Evolutionary conservation across 164 flowering plant genomes (phyloP).

Genomic region (Annona cherimola): DNA sequence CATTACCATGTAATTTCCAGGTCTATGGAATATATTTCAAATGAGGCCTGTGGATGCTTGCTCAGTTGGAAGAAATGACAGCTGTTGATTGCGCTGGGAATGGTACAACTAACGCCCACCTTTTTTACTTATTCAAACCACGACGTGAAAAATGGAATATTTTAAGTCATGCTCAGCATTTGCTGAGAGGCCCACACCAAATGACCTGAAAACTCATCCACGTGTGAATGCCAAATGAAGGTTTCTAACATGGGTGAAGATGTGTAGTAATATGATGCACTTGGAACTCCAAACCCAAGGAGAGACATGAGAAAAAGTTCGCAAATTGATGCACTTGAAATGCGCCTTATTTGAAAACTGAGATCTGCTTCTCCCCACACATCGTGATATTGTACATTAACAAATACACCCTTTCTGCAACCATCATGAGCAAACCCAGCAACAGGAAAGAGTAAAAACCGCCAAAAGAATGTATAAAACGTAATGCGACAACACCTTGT

Average conservation of each 20-base stretch:
- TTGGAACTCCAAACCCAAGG: no score
- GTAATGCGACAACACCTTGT: background rate
- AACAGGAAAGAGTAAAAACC: background rate
- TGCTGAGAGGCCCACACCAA: no score
- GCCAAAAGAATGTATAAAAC: background rate
- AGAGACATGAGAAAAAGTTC: background rate
- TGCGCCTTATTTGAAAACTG: conserved; percentile 1
- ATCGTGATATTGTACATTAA: background rate
- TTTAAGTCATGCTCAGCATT: no score
- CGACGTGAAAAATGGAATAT: no score
- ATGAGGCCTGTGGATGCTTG: background rate
- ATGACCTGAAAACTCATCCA: no score
- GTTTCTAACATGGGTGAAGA: no score
- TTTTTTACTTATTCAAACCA: no score
- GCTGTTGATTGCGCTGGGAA: background rate
- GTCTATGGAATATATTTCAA: background rate
- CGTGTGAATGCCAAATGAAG: no score
- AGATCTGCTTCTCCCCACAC: background rate
- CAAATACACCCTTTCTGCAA: background rate
- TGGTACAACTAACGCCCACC: background rate
- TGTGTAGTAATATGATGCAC: no score
- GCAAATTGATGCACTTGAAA: background rate
- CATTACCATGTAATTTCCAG: background rate
- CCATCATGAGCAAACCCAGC: background rate
- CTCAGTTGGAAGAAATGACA: background rate